A percentile compares a stretch with the other conserved stretches of the same genome.
phyloP scores from a whole-genome alignment of 805 yeast species.

The Yamadazyma nakazawae region DNA sequence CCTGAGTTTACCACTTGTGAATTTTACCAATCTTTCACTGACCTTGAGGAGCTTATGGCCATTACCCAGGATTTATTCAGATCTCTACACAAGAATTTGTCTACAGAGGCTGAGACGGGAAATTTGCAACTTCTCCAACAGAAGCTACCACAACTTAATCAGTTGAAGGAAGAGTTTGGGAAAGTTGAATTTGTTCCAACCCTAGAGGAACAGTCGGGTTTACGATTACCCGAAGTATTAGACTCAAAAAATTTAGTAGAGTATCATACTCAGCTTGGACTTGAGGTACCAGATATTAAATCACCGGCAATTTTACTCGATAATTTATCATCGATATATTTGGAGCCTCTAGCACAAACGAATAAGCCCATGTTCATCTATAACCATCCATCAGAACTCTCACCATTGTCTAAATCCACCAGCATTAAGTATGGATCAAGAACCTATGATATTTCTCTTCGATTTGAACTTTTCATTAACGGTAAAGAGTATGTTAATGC shows the following conservation, averaged over 20 bases:
- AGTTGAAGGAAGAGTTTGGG: conserved; percentile 15
- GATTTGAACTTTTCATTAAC: conserved; percentile 82
- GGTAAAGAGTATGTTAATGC: conserved; percentile 88
- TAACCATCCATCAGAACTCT: conserved; percentile 80
- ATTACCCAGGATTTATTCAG: conserved; percentile 59
- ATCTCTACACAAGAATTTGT: conserved; percentile 29
- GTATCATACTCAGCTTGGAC: conserved; percentile 37
- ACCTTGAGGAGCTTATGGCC: conserved; percentile 61
- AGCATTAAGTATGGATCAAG: conserved; percentile 24
- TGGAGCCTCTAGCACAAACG: conserved; percentile 50
- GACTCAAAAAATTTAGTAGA: conserved; percentile 36
- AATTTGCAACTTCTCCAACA: conserved; percentile 14
- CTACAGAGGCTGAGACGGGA: conserved; percentile 1
- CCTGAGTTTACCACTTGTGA: conserved; percentile 93
- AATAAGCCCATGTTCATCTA: conserved; percentile 65
- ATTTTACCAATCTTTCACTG: conserved; percentile 72
- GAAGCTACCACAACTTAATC: conserved; percentile 17
- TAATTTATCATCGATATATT: conserved; percentile 51
- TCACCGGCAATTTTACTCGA: conserved; percentile 65
- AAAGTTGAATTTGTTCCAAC: conserved; percentile 65
- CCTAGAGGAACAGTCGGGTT: conserved; percentile 53
- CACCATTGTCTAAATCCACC: conserved; percentile 82
- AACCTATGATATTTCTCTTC: conserved; percentile 46
- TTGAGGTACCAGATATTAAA: conserved; percentile 33
- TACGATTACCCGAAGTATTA: conserved; percentile 44